Evolutionary conservation across 2,329 filamentous ascomycete species (phyloP).

Genomic region (Cytospora schulzeri): DNA sequence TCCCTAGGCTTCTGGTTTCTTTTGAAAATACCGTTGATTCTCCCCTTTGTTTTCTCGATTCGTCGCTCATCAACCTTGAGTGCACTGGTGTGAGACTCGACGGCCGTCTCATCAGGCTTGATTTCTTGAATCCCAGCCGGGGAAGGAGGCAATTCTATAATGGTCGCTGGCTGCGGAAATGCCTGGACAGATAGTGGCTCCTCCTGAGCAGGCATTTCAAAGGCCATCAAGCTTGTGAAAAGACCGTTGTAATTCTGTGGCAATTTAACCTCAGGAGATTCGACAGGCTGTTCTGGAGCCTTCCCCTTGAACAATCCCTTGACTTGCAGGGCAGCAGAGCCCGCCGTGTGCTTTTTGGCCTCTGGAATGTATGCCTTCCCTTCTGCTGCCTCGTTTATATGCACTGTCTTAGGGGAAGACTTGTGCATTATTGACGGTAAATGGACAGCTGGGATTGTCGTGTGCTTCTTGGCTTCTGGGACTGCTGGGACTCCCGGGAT

Average conservation of each 20-base stretch:
- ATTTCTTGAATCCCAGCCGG: too few relatives aligned
- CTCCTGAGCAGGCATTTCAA: not conserved
- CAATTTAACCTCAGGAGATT: not conserved
- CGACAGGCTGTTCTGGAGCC: not conserved
- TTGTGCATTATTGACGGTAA: too few relatives aligned
- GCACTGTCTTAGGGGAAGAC: not conserved
- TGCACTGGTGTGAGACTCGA: not conserved
- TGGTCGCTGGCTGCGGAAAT: not conserved
- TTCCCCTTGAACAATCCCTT: not conserved
- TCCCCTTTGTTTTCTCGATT: constrained; percentile 6
- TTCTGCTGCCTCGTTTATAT: not conserved
- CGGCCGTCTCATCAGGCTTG: not conserved
- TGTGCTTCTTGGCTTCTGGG: not conserved
- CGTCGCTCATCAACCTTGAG: not conserved
- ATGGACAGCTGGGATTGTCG: not conserved
- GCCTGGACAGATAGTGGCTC: not conserved
- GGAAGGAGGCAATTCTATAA: too few relatives aligned
- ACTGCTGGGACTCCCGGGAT: too few relatives aligned
- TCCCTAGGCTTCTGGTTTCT: constrained; percentile 6
- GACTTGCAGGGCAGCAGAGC: not conserved
- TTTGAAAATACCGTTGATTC: not conserved
- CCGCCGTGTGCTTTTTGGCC: constrained; percentile 2
- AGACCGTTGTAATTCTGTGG: not conserved
- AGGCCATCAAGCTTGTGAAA: not conserved
- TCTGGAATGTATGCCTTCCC: not conserved